These are phyloP conservation scores for Fusarium sp. DNA, from an alignment of 2,329 filamentous ascomycete genomes.

Conservation along the genomic window DNA sequence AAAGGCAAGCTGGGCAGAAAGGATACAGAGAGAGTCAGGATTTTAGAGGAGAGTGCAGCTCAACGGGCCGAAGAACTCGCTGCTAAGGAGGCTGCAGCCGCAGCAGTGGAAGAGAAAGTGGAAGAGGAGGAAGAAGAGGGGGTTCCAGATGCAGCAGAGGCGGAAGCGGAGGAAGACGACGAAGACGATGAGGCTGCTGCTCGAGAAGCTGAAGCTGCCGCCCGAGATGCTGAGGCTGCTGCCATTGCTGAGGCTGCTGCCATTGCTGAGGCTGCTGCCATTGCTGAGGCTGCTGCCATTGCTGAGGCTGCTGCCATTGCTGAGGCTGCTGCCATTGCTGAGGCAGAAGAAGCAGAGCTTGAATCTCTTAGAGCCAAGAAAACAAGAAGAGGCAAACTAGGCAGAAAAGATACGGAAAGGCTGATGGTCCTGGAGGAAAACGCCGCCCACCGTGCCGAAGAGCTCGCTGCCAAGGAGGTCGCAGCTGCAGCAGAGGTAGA, in stretches of 20 bases:
- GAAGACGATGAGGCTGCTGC: conserved; percentile 37
- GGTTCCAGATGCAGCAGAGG: conserved; percentile 38
- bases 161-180: conserved; percentile 31
- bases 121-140: conserved; percentile 34
- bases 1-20: conserved; percentile 47
- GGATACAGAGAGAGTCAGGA: conserved; percentile 34
- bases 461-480: conserved; percentile 42
- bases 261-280: conserved; percentile 29
- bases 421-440: conserved; percentile 37
- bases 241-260: conserved; percentile 30
- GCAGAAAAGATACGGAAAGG: conserved; percentile 42
- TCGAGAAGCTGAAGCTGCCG: conserved; percentile 28
- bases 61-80: conserved; percentile 43
- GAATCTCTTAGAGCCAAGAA: conserved; percentile 38
- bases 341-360: conserved; percentile 33
- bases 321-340: conserved; percentile 24
- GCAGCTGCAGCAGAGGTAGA: conserved; percentile 16
- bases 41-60: conserved; percentile 23
- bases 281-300: conserved; percentile 31
- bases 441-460: conserved; percentile 27
- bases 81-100: conserved; percentile 17
- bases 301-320: conserved; percentile 11
- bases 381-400: conserved; percentile 37
- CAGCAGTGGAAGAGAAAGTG: conserved; percentile 39
- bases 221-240: conserved; percentile 45